Conservation (phyloP, 2,329 filamentous ascomycete genomes). For the Fusarium pilosicola region DNA sequence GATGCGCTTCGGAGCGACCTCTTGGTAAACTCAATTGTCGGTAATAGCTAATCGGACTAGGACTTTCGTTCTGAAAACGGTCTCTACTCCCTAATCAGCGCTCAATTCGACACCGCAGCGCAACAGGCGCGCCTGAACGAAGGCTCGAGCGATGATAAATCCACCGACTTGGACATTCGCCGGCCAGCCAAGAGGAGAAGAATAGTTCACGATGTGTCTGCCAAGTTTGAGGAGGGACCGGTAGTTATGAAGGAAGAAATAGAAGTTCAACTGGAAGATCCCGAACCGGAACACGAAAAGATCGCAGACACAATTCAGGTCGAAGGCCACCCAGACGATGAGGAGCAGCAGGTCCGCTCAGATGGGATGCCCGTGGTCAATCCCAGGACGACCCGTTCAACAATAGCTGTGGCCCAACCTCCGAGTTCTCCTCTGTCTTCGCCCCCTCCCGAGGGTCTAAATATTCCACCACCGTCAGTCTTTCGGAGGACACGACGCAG, state of each 20-base stretch:
- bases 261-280: conserved; percentile 32
- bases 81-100: conserved; percentile 76
- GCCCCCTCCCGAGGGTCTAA: conserved; percentile 48
- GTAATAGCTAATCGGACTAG: conserved; percentile 51
- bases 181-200: conserved; percentile 49
- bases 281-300: conserved; percentile 26
- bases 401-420: conserved; percentile 34
- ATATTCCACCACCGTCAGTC: conserved; percentile 41
- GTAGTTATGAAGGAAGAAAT: conserved; percentile 38
- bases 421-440: conserved; percentile 53
- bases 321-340: conserved; percentile 27
- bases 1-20: conserved; percentile 1
- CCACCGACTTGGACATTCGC: conserved; percentile 26
- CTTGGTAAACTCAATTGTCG: neutral
- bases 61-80: conserved; percentile 79
- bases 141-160: conserved; percentile 32
- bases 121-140: conserved; percentile 48
- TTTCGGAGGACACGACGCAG: conserved; percentile 38
- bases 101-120: conserved; percentile 68
- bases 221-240: conserved; percentile 13
- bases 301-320: conserved; percentile 32
- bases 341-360: conserved; percentile 10
- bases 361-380: conserved; percentile 26
- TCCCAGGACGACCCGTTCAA: conserved; percentile 32
- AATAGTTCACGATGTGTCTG: conserved; percentile 41